Conservation (phyloP, 495 filamentous ascomycete species). For the Oidiodendron maius region DNA sequence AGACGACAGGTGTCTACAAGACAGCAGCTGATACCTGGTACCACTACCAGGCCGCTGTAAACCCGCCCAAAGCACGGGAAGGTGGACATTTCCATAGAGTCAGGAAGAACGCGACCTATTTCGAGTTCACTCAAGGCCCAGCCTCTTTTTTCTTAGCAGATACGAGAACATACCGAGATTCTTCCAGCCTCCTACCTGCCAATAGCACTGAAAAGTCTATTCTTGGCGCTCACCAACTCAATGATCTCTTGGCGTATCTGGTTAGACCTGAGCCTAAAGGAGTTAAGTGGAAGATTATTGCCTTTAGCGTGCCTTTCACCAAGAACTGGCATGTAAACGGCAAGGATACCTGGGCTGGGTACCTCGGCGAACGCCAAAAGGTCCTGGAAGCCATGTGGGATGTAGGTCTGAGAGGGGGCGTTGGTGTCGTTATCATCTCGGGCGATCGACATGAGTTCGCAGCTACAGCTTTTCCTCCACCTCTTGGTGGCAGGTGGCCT, state of each 20-base stretch:
- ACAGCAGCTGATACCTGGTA: slow-evolving; percentile 67
- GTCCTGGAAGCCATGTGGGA: slow-evolving; percentile 92
- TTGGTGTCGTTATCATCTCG: slow-evolving; percentile 77
- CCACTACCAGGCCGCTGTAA: slow-evolving; percentile 77
- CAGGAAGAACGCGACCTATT: slow-evolving; percentile 64
- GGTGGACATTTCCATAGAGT: slow-evolving; percentile 27
- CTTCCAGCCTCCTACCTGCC: slow-evolving; percentile 45
- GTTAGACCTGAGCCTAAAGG: slow-evolving; percentile 58
- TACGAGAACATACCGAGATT: slow-evolving; percentile 74
- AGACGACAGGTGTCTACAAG: slow-evolving; percentile 55
- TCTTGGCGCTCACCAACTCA: slow-evolving; percentile 73
- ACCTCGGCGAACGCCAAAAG: slow-evolving; percentile 66
- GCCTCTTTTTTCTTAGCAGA: slow-evolving; percentile 94
- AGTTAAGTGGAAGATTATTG: slow-evolving; percentile 89
- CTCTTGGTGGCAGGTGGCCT: slow-evolving; percentile 48
- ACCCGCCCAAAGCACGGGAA: slow-evolving; percentile 60
- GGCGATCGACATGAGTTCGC: slow-evolving; percentile 95
- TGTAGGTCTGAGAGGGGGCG: slow-evolving; percentile 55
- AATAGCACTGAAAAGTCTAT: slow-evolving; percentile 66
- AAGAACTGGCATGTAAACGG: slow-evolving; percentile 89
- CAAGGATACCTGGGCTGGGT: slow-evolving; percentile 89
- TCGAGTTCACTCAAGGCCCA: slow-evolving; percentile 79
- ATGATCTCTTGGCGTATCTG: slow-evolving; percentile 76
- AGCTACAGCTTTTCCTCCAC: slow-evolving; percentile 80
- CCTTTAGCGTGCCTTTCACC: slow-evolving; percentile 86